Base-by-base conservation (phyloP, 768 basidiomycete species). In the Boletus sensibilis region DNA sequence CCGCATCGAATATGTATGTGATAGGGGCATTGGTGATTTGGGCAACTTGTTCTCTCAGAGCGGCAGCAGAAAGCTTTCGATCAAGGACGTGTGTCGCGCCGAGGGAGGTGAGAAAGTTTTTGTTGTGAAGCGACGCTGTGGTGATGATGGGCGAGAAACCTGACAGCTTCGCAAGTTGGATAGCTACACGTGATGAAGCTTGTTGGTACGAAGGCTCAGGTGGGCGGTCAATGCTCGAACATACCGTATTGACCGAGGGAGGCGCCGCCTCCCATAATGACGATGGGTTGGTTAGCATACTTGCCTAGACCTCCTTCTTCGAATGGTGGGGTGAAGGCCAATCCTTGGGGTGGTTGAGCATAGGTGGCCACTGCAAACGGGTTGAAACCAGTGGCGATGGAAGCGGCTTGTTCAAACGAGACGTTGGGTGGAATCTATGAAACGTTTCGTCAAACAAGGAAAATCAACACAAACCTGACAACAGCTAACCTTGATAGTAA, bases 1-100 rank as follows among this genome's bases (percentile, higher is more conserved):
- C 62, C 1, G 73, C 65, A 43, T 76, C 76, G 16, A 67, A 67
- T 14, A 53, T 45, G 40, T 55, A 58, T 5, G 33, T 25, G 14
- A 67, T 42, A 23, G 57, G 56, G 12, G 5, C n/a, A 6, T 23
- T 5, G 16, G 51, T 59, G 48, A 57, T 55, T 18, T 51, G 35
- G 0, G 55, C 50, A 34, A 67, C 37, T 5, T 48, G 53, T 11
- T 54, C 53, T 23, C 38, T 52, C 18, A 66, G n/a, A 16, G 41
- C 39, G 9, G 29, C 1, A 2, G 45, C 23, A 3, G 70, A 27
- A 20, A 72, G 58, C 40, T 63, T 55, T n/a, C 69, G 63, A 63
- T 72, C 72, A 25, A 78, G 52, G 29, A 76, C 63, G 45, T 72
- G 67, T 1, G 75, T 76, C 38, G 74, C 75, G 18, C 77, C 76